A percentile compares a stretch with the other conserved stretches of the same genome.
Evolutionary conservation across 345 rosid species (phyloP).

Genomic region (Abelmoschus esculentus): DNA sequence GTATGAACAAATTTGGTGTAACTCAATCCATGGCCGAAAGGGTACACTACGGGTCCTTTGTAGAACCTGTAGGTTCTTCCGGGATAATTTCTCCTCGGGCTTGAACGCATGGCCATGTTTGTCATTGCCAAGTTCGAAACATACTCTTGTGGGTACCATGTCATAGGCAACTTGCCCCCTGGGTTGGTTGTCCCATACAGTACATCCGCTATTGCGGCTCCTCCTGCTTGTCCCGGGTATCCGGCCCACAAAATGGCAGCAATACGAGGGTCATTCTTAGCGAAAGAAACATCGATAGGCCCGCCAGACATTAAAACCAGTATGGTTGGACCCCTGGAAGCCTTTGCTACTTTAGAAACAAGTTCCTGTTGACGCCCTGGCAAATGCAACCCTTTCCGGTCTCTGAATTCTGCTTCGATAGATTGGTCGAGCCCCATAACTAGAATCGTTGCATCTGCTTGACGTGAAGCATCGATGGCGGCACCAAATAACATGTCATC

Average conservation of each 20-base stretch:
- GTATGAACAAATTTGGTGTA: slow-evolving; percentile 57
- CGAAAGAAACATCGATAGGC: slow-evolving; percentile 70
- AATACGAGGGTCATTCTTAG: slow-evolving; percentile 41
- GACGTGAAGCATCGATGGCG: slow-evolving; percentile 45
- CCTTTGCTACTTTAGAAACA: slow-evolving; percentile 43
- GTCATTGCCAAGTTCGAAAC: slow-evolving; percentile 66
- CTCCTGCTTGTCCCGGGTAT: slow-evolving; percentile 91
- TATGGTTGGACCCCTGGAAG: slow-evolving; percentile 56
- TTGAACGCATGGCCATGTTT: slow-evolving; percentile 73
- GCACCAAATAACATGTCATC: slow-evolving; percentile 39
- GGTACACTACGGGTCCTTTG: slow-evolving; percentile 68
- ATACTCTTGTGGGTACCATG: slow-evolving; percentile 84
- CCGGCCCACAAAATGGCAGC: slow-evolving; percentile 83
- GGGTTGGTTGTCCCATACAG: slow-evolving; percentile 72
- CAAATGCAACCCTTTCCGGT: slow-evolving; percentile 54
- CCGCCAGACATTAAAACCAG: slow-evolving; percentile 81
- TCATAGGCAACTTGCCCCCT: slow-evolving; percentile 82
- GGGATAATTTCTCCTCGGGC: slow-evolving; percentile 45
- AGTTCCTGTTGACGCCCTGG: slow-evolving; percentile 85
- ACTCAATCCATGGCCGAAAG: slow-evolving; percentile 81
- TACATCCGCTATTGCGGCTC: slow-evolving; percentile 74
- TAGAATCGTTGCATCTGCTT: slow-evolving; percentile 60
- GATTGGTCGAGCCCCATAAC: slow-evolving; percentile 91
- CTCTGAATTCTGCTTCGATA: slow-evolving; percentile 73
- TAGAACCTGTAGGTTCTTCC: slow-evolving; percentile 90